Evolutionary conservation across 345 rosid genomes (phyloP).

Genomic region (Mercurialis annua): DNA sequence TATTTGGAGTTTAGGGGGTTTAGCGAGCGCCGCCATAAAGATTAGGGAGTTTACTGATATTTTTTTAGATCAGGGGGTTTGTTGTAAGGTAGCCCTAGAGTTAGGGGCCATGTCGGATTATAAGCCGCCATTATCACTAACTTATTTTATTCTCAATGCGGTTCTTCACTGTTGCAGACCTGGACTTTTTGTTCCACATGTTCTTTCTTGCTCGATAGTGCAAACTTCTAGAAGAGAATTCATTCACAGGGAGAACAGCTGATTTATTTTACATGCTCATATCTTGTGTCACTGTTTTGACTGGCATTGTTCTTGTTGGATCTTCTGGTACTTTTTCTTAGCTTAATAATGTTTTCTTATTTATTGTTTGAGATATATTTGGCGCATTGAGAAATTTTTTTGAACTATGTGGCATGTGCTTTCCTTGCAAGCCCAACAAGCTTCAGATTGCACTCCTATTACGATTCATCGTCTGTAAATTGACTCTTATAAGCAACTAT

Average conservation of each 20-base stretch:
- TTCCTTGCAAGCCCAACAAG: too few relatives aligned
- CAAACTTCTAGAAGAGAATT: slow-evolving; percentile 96
- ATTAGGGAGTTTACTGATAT: too few relatives aligned
- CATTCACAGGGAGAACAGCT: slow-evolving; percentile 95
- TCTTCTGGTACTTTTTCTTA: slow-evolving; percentile 56
- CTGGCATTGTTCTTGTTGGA: slow-evolving; percentile 81
- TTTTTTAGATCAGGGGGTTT: too few relatives aligned
- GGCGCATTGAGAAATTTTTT: not conserved
- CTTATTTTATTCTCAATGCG: not conserved
- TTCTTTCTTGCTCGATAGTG: slow-evolving; percentile 98
- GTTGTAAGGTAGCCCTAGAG: too few relatives aligned
- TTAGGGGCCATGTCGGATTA: too few relatives aligned
- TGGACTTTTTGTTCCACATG: slow-evolving; percentile 99
- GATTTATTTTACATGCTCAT: slow-evolving; percentile 97
- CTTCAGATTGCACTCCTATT: too few relatives aligned
- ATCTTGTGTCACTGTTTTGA: slow-evolving; percentile 84
- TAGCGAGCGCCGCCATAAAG: too few relatives aligned
- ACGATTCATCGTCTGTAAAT: too few relatives aligned
- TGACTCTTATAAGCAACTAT: too few relatives aligned
- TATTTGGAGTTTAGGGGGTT: too few relatives aligned
- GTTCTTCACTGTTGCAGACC: slow-evolving; percentile 45
- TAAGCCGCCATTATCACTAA: too few relatives aligned
- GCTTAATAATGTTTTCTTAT: not conserved
- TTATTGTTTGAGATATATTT: not conserved
- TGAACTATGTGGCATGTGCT: not conserved